phyloP scores from a whole-genome alignment of 176 grass and related monocot species.

The Neostapfia colusana region DNA sequence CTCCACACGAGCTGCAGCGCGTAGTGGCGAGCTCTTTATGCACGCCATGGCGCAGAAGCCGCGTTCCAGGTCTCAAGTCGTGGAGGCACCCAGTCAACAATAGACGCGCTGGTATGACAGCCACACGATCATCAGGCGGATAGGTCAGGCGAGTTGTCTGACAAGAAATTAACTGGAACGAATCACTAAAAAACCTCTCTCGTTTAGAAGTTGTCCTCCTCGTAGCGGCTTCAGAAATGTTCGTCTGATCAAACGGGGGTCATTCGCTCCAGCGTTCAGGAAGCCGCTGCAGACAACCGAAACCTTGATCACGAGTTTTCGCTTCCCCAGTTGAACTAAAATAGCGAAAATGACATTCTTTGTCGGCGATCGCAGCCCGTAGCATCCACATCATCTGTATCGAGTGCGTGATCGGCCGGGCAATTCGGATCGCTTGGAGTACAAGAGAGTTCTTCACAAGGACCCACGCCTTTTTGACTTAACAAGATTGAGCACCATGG shows the following conservation, averaged over 20 bases:
- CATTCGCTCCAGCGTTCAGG: neutral
- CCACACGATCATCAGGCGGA: neutral
- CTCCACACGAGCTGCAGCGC: neutral
- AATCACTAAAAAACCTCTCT: neutral
- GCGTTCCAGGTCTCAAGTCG: slow-evolving; percentile 35
- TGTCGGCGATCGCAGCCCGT: slow-evolving; percentile 22
- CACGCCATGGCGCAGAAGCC: slow-evolving; percentile 14
- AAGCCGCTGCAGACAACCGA: neutral
- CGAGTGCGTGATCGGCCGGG: slow-evolving; percentile 17
- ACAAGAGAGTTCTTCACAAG: slow-evolving; percentile 37
- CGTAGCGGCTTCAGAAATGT: neutral
- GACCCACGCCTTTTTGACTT: slow-evolving; percentile 61
- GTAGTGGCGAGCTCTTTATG: slow-evolving; percentile 5
- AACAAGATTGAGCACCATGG: neutral
- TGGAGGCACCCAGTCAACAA: slow-evolving; percentile 33
- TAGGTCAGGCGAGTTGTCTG: neutral
- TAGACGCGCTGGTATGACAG: neutral
- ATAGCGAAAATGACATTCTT: too few species aligned
- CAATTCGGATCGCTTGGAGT: slow-evolving; percentile 54
- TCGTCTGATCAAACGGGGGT: neutral
- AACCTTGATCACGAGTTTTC: neutral
- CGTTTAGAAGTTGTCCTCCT: neutral
- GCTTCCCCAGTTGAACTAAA: neutral
- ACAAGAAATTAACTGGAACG: neutral
- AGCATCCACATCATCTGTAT: slow-evolving; percentile 29